Evolutionary conservation across 192 early-diverging fungal genomes (phyloP).

Genomic region (Podila clonocystis): DNA sequence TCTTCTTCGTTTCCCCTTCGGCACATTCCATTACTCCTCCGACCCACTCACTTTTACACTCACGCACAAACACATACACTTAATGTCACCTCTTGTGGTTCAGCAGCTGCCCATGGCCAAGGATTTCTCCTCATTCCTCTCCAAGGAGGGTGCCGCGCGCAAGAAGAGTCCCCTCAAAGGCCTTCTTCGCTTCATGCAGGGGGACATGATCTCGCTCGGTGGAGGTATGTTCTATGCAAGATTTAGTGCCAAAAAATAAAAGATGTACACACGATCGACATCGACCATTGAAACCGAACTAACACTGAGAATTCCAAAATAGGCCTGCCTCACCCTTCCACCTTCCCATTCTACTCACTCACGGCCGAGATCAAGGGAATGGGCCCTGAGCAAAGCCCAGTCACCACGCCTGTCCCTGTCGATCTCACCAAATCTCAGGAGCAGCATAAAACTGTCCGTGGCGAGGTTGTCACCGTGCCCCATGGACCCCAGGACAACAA

Average conservation of each 20-base stretch:
- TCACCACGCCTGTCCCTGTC: not conserved
- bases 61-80: not conserved
- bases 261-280: not conserved
- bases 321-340: slow-evolving; percentile 71
- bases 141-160: slow-evolving; percentile 40
- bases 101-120: slow-evolving; percentile 37
- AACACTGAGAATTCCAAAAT: not conserved
- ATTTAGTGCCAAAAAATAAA: no score
- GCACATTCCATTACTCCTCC: not conserved
- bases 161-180: slow-evolving; percentile 55
- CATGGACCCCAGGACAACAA: slow-evolving; percentile 37
- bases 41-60: not conserved
- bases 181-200: slow-evolving; percentile 41
- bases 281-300: not conserved
- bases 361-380: slow-evolving; percentile 53
- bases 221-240: slow-evolving; percentile 41
- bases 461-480: slow-evolving; percentile 53
- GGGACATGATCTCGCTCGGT: slow-evolving; percentile 68
- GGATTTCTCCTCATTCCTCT: slow-evolving; percentile 51
- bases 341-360: slow-evolving; percentile 66
- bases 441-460: no score
- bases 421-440: slow-evolving; percentile 5
- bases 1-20: not conserved
- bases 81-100: slow-evolving; percentile 14
- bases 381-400: slow-evolving; percentile 22